Base-by-base conservation (phyloP, 495 filamentous ascomycete species). In the Hypoxylon fuscum region DNA sequence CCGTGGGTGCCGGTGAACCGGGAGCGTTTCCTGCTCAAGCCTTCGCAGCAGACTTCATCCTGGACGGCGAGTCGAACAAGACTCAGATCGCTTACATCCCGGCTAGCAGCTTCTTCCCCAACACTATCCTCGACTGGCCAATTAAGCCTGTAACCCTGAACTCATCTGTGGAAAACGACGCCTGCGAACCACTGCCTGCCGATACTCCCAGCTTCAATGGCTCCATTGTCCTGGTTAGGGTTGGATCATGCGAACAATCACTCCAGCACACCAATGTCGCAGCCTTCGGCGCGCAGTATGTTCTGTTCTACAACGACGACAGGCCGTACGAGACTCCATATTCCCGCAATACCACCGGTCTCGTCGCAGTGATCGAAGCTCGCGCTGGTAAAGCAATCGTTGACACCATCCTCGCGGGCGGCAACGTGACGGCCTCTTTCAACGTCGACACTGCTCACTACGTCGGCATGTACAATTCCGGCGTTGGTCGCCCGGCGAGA, bases 191-290 rank as follows among this genome's bases (percentile, higher is more conserved):
- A 0, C 44, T 72, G 11, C 70, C 68, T 1, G 42, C 41, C n/a
- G 40, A 34, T 29, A 72, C 70, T 8, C 59, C 79, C 0, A 71
- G 76, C 55, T 66, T 82, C 23, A 69, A 74, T 3, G 48, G 53
- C 3, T 73, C 74, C 25, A 66, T 83, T 35, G 75, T 72, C 27
- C 63, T 81, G 10, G 71, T 79, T 18, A 71, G 72, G 18, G 66
- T 66, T 1, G 76, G 76, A 38, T 66, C 50, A 32, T 70, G 68
- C 20, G 56, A 53, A 38, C 44, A 61, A 32, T 22, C 49, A 10
- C 46, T 58, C 14, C 63, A 72, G 70, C 60, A 64, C 15, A 48
- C 45, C 10, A 74, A 74, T 41, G 41, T 65, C 2, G 63, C 37
- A 1, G 60, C 63, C 20, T 59, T 69, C 12, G 70, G 70, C 9